Base-by-base conservation (phyloP, 352 stramenopile genomes). In the Globisporangium paddicum region DNA sequence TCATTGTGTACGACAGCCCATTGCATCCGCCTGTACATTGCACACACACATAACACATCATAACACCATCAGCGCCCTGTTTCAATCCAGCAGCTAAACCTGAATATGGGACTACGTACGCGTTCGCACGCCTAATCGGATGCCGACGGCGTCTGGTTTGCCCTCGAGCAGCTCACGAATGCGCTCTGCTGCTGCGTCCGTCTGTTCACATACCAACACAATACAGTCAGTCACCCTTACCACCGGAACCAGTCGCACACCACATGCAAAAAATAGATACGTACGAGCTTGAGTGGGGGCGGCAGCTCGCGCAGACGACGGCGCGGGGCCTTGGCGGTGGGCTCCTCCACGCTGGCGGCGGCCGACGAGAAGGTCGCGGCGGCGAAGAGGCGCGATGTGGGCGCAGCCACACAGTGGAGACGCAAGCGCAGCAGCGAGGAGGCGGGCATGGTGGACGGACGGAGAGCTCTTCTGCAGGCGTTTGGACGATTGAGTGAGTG, bases 1-100 rank as follows among this genome's bases (percentile, higher is more conserved):
- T 99, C 72, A 99, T 93, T 16, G 97, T 99, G 75, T 99, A 99
- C 28, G 91, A 98, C 21, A 99, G 68, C 0, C 97, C 97, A 75
- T 99, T 99, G 79, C 97, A 99, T 25, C 97, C 97, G 51, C 96
- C 82, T 92, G 55, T 32, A n/a, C 1, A 21, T 35, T 10, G 28
- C 13, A 37, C 5, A 9, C 10, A 55, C 10, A 23, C 48, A 59
- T 10, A 52, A 34, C 46, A 42, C 40, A 25, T 4, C 19, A 41
- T 23, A 28, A 23, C 25, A 3, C 14, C 30, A 64, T 38, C 16
- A 58, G 32, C 28, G 10, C 7, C 34, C 10, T 19, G 23, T 40
- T 25, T 28, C 19, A n/a, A 21, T 19, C 9, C 35, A 59, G 18
- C 3, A 53, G 26, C n/a, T 44, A 35, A 21, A 7, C 0, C 13